These are phyloP conservation scores for Sporothrix brunneoviolacea DNA, from an alignment of 2,329 filamentous ascomycete genomes.

Conservation along the genomic window DNA sequence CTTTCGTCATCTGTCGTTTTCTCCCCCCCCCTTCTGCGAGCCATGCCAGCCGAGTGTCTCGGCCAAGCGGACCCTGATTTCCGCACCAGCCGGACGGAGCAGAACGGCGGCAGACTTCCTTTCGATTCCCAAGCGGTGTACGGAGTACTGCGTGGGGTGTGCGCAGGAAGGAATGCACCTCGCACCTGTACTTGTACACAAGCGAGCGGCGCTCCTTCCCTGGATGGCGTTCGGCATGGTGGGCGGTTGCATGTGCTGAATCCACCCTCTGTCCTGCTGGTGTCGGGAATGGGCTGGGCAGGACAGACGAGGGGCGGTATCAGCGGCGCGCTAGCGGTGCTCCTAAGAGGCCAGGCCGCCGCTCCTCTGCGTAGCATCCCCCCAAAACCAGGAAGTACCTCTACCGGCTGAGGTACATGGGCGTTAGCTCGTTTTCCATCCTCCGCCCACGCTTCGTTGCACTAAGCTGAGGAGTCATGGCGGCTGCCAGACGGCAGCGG, in stretches of 20 bases:
- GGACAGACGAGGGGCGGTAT: not conserved
- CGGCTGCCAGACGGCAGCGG: conserved; percentile 1
- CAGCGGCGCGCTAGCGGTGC: not conserved
- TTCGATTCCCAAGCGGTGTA: no score
- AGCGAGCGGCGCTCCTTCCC: no score
- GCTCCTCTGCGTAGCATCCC: no score
- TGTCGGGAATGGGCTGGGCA: conserved; percentile 1
- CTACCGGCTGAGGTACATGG: conserved; percentile 2
- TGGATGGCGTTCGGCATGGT: not conserved
- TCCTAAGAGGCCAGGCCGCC: no score
- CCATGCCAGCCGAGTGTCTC: not conserved
- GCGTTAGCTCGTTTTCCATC: conserved; percentile 5
- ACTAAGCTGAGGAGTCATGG: not conserved
- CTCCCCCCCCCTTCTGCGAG: not conserved
- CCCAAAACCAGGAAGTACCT: conserved; percentile 2
- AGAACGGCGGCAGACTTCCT: no score
- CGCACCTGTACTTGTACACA: no score
- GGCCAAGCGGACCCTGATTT: not conserved
- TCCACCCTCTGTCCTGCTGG: no score
- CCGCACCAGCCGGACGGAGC: not conserved
- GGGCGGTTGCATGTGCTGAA: no score
- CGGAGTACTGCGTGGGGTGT: no score
- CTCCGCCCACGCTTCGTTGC: not conserved
- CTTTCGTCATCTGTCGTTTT: not conserved
- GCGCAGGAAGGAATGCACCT: not conserved